These are phyloP conservation scores for Thinopyrum elongatum DNA, from an alignment of 176 grass and related monocot species.

Conservation along the genomic window DNA sequence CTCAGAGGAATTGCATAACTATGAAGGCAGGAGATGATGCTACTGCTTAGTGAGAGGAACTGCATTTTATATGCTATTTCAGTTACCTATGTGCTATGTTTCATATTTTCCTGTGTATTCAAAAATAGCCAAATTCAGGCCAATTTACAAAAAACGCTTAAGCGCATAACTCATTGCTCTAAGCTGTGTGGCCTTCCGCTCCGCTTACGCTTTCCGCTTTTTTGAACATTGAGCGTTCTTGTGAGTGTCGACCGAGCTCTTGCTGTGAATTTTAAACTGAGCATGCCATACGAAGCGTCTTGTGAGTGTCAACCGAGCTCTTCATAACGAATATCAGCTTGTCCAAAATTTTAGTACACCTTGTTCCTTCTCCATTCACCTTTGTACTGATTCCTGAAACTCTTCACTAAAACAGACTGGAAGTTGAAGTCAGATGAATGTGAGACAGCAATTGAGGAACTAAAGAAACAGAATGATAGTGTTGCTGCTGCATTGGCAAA, in stretches of 20 bases:
- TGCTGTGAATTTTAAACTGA: constrained; percentile 10
- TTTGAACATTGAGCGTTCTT: neutral
- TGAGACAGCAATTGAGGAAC: constrained; percentile 71
- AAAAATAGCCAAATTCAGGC: no score
- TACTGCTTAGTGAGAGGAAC: no score
- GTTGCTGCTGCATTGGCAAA: constrained; percentile 63
- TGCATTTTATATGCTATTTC: no score
- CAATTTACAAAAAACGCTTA: no score
- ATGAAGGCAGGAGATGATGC: no score
- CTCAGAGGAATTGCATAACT: no score
- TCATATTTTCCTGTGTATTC: no score
- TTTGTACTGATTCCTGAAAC: constrained; percentile 26
- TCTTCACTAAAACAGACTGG: constrained; percentile 62
- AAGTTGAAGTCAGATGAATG: constrained; percentile 93
- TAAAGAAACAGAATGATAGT: constrained; percentile 74
- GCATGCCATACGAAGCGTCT: neutral
- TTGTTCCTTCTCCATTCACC: constrained; percentile 11
- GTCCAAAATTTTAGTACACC: neutral
- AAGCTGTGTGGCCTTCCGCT: no score
- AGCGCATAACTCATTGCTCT: no score
- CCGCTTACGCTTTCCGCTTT: no score
- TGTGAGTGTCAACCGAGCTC: neutral
- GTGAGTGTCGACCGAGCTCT: neutral
- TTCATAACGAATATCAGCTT: neutral
- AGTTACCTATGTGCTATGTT: no score